phyloP scores from a whole-genome alignment of 176 grass and related monocot species.

The Neostapfia colusana region DNA sequence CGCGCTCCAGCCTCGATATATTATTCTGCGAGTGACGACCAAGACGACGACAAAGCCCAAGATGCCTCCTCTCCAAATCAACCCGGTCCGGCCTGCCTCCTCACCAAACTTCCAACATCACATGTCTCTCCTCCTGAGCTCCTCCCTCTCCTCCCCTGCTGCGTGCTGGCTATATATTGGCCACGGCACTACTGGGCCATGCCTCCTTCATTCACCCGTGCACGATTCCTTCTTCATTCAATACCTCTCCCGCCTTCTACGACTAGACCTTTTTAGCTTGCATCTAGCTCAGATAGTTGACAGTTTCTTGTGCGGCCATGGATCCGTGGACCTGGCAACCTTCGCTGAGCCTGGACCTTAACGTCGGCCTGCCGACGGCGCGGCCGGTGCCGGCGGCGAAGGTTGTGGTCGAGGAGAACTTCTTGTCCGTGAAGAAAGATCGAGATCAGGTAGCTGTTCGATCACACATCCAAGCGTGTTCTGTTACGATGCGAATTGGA shows the following conservation, averaged over 20 bases:
- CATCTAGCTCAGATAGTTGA: not conserved
- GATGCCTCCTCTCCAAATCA: constrained; percentile 28
- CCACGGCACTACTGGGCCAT: not conserved
- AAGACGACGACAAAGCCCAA: constrained; percentile 28
- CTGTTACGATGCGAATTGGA: not conserved
- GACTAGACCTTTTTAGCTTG: not conserved
- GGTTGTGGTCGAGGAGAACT: constrained; percentile 47
- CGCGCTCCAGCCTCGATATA: not conserved
- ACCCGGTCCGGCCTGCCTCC: not conserved
- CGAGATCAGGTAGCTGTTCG: constrained; percentile 16
- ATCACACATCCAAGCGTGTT: not conserved
- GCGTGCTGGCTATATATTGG: constrained; percentile 31
- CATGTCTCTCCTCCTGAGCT: not conserved
- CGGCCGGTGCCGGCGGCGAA: not conserved
- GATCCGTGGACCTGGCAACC: constrained; percentile 56
- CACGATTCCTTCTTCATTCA: not conserved
- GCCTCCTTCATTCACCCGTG: not conserved
- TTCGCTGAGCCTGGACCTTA: constrained; percentile 61
- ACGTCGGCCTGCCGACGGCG: constrained; percentile 46
- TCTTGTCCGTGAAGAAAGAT: constrained; percentile 47
- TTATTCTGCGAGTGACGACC: constrained; percentile 25
- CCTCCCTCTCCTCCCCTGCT: not conserved
- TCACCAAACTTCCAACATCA: constrained; percentile 18
- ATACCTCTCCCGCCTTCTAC: not conserved
- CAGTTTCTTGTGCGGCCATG: constrained; percentile 22